These are phyloP conservation scores for Salicornia ramosissima DNA, from an alignment of 148 eudicot species.

Conservation along the genomic window DNA sequence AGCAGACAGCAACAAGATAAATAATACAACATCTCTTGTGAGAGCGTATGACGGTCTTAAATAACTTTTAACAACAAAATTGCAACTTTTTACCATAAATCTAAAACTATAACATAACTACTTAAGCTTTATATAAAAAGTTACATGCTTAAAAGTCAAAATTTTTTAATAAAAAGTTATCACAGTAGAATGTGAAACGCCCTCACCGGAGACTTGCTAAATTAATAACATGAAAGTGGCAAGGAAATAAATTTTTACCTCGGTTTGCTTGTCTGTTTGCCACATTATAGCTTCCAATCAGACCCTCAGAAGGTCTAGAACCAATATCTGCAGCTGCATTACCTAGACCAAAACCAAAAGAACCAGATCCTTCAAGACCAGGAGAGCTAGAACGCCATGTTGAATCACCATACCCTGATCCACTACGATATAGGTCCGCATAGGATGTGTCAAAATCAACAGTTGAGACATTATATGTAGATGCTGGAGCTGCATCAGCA, in stretches of 20 bases:
- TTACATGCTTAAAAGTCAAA: no score
- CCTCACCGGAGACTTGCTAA: no score
- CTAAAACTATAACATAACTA: no score
- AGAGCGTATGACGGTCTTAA: no score
- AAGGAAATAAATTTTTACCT: slow-evolving; percentile 48
- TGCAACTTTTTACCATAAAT: no score
- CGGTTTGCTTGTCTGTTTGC: slow-evolving; percentile 62
- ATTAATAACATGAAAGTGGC: no score
- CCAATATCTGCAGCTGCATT: slow-evolving; percentile 38
- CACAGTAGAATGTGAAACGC: no score
- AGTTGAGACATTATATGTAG: slow-evolving; percentile 43
- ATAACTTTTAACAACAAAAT: no score
- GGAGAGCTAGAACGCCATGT: slow-evolving; percentile 60
- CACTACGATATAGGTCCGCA: slow-evolving; percentile 48
- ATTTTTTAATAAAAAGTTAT: no score
- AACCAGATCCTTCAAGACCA: slow-evolving; percentile 53
- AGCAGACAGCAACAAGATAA: no score
- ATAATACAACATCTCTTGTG: no score
- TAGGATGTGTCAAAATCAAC: slow-evolving; percentile 55
- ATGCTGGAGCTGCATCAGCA: slow-evolving; percentile 26
- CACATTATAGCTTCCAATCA: slow-evolving; percentile 51
- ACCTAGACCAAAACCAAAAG: slow-evolving; percentile 64
- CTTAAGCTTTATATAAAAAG: no score
- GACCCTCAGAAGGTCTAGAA: slow-evolving; percentile 55
- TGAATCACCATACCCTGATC: slow-evolving; percentile 51